These are phyloP conservation scores for Coniochaeta prunicola DNA, from an alignment of 2,329 filamentous ascomycete genomes.

Conservation along the genomic window DNA sequence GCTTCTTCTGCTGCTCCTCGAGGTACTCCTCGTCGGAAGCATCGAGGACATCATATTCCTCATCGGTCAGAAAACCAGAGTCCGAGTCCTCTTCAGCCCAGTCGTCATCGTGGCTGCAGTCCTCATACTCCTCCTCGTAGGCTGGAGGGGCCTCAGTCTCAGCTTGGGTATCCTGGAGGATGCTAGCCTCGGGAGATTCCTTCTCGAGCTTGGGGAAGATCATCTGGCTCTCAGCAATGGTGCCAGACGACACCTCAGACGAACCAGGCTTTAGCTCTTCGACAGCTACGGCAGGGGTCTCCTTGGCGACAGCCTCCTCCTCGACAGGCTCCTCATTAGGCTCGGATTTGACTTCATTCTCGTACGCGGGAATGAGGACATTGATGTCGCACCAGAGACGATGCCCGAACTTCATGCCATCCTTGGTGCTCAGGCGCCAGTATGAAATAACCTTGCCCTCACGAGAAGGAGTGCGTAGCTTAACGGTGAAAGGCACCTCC, in stretches of 20 bases:
- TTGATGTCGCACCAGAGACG: conserved; percentile 91
- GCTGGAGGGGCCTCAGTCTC: conserved; percentile 21
- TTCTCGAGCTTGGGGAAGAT: conserved; percentile 96
- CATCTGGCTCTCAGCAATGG: conserved; percentile 57
- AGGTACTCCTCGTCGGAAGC: conserved; percentile 83
- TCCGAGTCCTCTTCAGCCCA: conserved; percentile 53
- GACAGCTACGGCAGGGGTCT: background rate
- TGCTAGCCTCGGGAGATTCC: conserved; percentile 77
- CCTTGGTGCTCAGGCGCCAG: conserved; percentile 83
- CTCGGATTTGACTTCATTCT: conserved; percentile 42
- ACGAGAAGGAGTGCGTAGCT: conserved; percentile 72
- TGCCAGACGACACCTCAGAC: conserved; percentile 26
- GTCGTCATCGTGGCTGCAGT: conserved; percentile 47
- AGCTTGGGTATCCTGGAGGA: conserved; percentile 48
- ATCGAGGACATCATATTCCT: conserved; percentile 96
- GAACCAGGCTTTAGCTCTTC: conserved; percentile 8
- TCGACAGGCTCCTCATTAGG: conserved; percentile 6
- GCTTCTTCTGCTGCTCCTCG: conserved; percentile 43
- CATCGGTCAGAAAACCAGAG: conserved; percentile 85
- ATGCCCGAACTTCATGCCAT: conserved; percentile 81
- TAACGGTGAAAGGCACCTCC: conserved; percentile 72
- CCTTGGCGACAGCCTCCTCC: conserved; percentile 1
- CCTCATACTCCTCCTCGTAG: conserved; percentile 43
- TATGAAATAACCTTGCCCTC: conserved; percentile 83
- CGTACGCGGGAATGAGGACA: conserved; percentile 47